Conservation (phyloP, 805 yeast genomes). For the Wickerhamia fluorescens region DNA sequence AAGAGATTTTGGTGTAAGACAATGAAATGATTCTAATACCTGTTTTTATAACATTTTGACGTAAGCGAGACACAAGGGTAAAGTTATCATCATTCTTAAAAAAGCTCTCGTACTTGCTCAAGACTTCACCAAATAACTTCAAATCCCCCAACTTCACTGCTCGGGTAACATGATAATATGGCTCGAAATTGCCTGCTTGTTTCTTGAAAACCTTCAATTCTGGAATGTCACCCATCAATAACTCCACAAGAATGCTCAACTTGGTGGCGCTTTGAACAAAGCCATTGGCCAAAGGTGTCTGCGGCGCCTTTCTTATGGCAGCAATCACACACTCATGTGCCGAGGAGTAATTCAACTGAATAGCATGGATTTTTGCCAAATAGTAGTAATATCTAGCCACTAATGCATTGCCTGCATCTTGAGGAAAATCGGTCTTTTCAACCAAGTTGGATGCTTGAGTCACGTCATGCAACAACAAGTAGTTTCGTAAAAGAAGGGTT, state of each 20-base stretch:
- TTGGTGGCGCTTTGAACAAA: slow-evolving; percentile 87
- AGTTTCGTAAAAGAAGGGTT: slow-evolving; percentile 79
- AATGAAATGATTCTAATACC: slow-evolving; percentile 91
- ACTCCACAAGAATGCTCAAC: slow-evolving; percentile 78
- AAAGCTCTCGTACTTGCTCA: slow-evolving; percentile 51
- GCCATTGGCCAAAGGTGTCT: slow-evolving; percentile 75
- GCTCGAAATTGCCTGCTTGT: slow-evolving; percentile 47
- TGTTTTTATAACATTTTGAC: slow-evolving; percentile 96
- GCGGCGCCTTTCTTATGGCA: slow-evolving; percentile 97
- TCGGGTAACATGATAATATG: slow-evolving; percentile 80
- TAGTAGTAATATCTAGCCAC: slow-evolving; percentile 90
- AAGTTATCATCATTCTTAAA: slow-evolving; percentile 75
- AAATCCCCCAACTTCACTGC: slow-evolving; percentile 93
- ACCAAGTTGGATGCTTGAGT: slow-evolving; percentile 85
- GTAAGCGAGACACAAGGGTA: slow-evolving; percentile 77
- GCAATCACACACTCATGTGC: slow-evolving; percentile 87
- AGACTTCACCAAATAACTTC: slow-evolving; percentile 65
- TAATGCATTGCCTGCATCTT: slow-evolving; percentile 74
- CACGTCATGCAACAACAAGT: slow-evolving; percentile 70
- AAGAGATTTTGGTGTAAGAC: slow-evolving; percentile 83
- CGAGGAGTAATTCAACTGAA: slow-evolving; percentile 85
- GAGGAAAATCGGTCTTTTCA: slow-evolving; percentile 84
- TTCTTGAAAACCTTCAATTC: slow-evolving; percentile 77
- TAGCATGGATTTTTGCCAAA: slow-evolving; percentile 81
- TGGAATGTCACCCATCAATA: slow-evolving; percentile 95